Evolutionary conservation across 176 grass and related monocot genomes (phyloP).

Genomic region (Musa beccarii): DNA sequence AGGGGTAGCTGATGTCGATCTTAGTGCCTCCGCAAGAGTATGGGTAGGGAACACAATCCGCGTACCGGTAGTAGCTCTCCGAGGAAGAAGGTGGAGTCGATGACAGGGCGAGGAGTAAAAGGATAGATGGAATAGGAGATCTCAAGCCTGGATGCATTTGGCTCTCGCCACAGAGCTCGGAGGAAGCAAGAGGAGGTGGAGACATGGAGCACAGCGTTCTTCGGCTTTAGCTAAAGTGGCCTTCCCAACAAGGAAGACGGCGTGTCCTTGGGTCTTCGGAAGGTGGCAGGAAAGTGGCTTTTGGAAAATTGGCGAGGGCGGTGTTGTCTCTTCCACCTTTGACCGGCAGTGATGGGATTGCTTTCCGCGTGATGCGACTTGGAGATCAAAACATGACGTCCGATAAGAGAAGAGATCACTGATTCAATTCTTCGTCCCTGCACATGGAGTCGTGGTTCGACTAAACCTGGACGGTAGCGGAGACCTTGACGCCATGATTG

Average conservation of each 20-base stretch:
- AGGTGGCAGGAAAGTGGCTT: neutral
- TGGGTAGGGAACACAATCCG: neutral
- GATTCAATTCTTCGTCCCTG: neutral
- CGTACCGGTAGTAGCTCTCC: neutral
- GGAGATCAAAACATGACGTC: neutral
- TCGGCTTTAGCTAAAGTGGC: neutral
- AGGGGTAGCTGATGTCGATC: constrained; percentile 20
- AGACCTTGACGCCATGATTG: neutral
- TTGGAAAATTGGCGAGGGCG: neutral
- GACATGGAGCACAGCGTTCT: neutral
- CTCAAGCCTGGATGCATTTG: neutral
- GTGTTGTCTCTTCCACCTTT: neutral
- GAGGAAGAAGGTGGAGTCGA: neutral
- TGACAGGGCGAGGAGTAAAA: neutral
- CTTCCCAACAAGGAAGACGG: too few relatives aligned
- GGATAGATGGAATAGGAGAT: neutral
- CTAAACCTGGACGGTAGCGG: neutral
- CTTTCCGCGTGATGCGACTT: neutral
- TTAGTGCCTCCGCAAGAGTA: neutral
- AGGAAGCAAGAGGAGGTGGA: neutral
- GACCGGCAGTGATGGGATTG: neutral
- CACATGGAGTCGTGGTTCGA: neutral
- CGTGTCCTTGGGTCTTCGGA: neutral
- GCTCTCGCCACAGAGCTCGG: neutral
- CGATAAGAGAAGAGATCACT: neutral